Evolutionary conservation across 225 moss, liverwort and hornwort species (phyloP).

Genomic region (Marchantia polymorpha): DNA sequence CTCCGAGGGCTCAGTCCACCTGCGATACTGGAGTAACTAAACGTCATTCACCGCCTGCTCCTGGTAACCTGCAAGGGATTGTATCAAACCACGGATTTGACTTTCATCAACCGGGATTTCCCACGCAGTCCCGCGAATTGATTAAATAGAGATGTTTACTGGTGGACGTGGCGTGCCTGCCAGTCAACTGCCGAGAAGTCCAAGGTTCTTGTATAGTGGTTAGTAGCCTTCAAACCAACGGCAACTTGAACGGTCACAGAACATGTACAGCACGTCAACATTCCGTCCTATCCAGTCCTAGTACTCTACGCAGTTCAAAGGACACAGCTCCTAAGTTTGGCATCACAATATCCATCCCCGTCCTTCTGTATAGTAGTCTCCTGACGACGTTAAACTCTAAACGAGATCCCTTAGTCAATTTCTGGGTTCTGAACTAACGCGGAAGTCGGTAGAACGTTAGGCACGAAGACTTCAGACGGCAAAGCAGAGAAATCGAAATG

Average conservation of each 20-base stretch:
- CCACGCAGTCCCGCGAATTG: not conserved
- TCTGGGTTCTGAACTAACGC: no score
- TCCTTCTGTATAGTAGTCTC: no score
- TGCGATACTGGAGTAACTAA: no score
- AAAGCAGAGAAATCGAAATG: not conserved
- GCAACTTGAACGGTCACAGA: conserved; percentile 11
- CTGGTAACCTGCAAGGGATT: no score
- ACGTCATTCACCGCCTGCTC: no score
- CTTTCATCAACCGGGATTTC: not conserved
- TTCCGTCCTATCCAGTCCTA: no score
- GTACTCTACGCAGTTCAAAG: not conserved
- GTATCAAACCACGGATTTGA: conserved; percentile 7
- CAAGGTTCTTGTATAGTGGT: not conserved
- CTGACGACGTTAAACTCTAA: no score
- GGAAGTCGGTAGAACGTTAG: no score
- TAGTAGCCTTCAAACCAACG: not conserved
- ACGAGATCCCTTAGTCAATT: no score
- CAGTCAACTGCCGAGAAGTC: conserved; percentile 9
- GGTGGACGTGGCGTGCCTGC: conserved; percentile 2
- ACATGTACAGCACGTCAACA: not conserved
- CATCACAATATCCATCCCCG: not conserved
- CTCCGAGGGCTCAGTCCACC: no score
- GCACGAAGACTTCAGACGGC: conserved; percentile 1
- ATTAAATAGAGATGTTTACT: no score
- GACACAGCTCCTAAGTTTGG: not conserved